Conservation (phyloP, 768 basidiomycete species). For the Boletus sp. region DNA sequence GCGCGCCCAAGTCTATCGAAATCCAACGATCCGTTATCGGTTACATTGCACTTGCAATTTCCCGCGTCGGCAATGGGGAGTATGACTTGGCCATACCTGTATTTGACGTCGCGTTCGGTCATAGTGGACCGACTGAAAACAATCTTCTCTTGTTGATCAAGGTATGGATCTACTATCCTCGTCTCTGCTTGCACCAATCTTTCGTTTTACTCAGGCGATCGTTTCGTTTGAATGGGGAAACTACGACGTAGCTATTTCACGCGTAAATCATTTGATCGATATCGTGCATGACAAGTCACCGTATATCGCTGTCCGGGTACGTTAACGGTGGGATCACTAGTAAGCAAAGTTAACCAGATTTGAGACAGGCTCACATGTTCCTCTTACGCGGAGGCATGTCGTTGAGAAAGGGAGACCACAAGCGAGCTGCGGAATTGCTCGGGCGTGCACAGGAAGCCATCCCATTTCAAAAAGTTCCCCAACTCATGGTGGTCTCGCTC, state of each 20-base stretch:
- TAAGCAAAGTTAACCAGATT: background rate
- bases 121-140: background rate
- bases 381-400: background rate
- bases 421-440: background rate
- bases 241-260: conserved; percentile 2
- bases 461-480: background rate
- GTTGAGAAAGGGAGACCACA: background rate
- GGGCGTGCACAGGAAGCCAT: background rate
- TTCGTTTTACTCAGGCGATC: background rate
- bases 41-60: conserved; percentile 6
- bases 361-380: conserved; percentile 2
- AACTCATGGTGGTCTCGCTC: background rate
- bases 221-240: conserved; percentile 3
- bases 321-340: background rate
- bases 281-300: background rate
- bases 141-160: conserved; percentile 10
- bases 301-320: background rate
- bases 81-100: background rate
- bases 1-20: background rate
- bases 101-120: conserved; percentile 8
- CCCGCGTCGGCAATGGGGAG: background rate
- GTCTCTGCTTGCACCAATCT: rapidly evolving
- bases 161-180: background rate
- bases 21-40: conserved; percentile 3
- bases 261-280: background rate